phyloP scores from a whole-genome alignment of 1,139 yeast genomes.

The Kodamaea suecica region DNA sequence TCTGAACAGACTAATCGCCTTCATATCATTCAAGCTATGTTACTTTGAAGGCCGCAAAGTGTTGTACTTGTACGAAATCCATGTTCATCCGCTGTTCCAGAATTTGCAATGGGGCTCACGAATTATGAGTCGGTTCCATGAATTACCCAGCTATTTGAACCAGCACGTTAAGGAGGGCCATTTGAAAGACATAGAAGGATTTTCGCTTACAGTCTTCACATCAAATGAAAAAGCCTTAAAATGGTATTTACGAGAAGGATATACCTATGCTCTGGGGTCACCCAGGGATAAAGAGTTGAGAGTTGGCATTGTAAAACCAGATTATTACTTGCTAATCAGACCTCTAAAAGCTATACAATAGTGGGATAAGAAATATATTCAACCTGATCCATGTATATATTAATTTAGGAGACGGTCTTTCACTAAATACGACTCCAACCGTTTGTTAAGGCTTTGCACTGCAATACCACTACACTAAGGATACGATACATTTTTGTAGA shows the following conservation, averaged over 20 bases:
- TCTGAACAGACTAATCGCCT: slow-evolving; percentile 30
- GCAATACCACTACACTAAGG: too few relatives aligned
- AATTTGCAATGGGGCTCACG: slow-evolving; percentile 31
- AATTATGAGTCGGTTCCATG: slow-evolving; percentile 32
- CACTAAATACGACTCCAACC: too few relatives aligned
- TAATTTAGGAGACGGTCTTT: too few relatives aligned
- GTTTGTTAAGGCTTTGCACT: too few relatives aligned
- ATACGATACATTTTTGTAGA: too few relatives aligned
- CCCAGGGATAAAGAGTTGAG: slow-evolving; percentile 43
- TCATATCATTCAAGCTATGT: slow-evolving; percentile 43
- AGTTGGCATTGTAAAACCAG: slow-evolving; percentile 41
- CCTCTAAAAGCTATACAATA: too few relatives aligned
- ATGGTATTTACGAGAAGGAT: slow-evolving; percentile 46
- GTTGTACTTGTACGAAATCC: slow-evolving; percentile 55
- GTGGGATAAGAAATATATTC: too few relatives aligned
- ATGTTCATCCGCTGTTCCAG: slow-evolving; percentile 33
- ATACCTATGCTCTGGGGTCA: slow-evolving; percentile 34
- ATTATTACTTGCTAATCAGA: slow-evolving; percentile 30
- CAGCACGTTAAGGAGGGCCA: slow-evolving; percentile 8
- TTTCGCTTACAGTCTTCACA: slow-evolving; percentile 51
- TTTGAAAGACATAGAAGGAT: slow-evolving; percentile 21
- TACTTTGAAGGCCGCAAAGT: slow-evolving; percentile 29
- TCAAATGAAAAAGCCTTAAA: slow-evolving; percentile 39
- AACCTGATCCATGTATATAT: too few relatives aligned
- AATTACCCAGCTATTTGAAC: slow-evolving; percentile 19